Evolutionary conservation across 2,329 filamentous ascomycete genomes (phyloP), one percentile per base, ranked within the genome.

Genomic region (Exophiala xenobiotica): DNA sequence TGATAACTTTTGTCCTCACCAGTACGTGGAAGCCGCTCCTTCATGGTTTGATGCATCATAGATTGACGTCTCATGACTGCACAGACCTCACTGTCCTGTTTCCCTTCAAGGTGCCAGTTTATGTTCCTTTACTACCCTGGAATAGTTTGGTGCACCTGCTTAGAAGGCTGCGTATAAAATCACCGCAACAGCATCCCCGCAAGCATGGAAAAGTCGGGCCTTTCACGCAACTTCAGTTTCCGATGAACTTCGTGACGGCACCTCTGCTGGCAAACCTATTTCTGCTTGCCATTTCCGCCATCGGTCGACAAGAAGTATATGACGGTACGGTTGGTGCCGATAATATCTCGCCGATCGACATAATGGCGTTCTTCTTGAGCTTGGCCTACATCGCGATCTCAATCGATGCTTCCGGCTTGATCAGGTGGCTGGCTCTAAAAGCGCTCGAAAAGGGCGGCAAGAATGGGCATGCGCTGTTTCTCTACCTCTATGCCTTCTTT

Each of bases 321-420:
- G 85, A 81, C 61, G 86, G 86, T 1, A 88, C 82, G 0, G 67
- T 86, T 6, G 85, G 85, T 0, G 74, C 82, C 1, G 71, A 86
- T 60, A 74, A 82, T 61, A 89, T 90, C 59, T 74, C 74, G 2
- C 86, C 86, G 0, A 77, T 87, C 58, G 85, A 89, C 54, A 88
- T 88, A 54, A 87, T 89, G 83, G 70, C 76, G 12, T 89, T 89
- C 69, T 89, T 90, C 69, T 73, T 89, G 37, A 86, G 84, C 0
- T 66, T 88, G 37, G 86, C 86, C 2, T 90, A 89, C 61, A 88
- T 89, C 53, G 86, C 86, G 40, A 87, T 90, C 39, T 88, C 85
- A 0, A 87, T 89, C 53, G 86, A 89, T 58, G 85, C 86, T 2
- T 88, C 86, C 0, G 86, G 86, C 3, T 72, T 89, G 12, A 88